Evolutionary conservation across 176 grass and related monocot species (phyloP).

Genomic region (Cenchrus americanus): DNA sequence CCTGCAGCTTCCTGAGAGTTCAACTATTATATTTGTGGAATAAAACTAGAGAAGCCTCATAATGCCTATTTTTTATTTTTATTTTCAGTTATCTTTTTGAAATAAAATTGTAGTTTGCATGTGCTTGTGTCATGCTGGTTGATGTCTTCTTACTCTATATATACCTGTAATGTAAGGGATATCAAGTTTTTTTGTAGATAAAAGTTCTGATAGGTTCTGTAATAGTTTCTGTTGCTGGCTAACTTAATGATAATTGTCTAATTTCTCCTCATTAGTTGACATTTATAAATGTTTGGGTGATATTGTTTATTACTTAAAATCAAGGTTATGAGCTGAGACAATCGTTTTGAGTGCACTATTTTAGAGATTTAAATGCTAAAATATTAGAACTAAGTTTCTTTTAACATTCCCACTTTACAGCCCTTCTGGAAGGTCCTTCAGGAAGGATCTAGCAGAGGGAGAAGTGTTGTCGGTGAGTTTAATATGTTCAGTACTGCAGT

Average conservation of each 20-base stretch:
- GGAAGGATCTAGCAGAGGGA: constrained; percentile 92
- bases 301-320: neutral
- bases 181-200: constrained; percentile 17
- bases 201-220: neutral
- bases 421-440: constrained; percentile 99
- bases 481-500: constrained; percentile 25
- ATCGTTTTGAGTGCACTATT: constrained; percentile 6
- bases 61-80: neutral
- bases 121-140: neutral
- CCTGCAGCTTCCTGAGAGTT: neutral
- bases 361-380: neutral
- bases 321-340: neutral
- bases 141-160: constrained; percentile 21
- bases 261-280: neutral
- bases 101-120: neutral
- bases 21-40: neutral
- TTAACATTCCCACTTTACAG: constrained; percentile 37
- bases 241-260: neutral
- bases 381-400: constrained; percentile 8
- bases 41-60: neutral
- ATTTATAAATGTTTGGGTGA: neutral
- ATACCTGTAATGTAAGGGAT: constrained; percentile 15
- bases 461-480: constrained; percentile 87
- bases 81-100: neutral
- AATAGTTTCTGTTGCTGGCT: neutral